Percentiles rank a stretch among this genome's conserved stretches.
Evolutionary conservation across 495 filamentous ascomycete species (phyloP).

Genomic region (Apodospora peruviana): DNA sequence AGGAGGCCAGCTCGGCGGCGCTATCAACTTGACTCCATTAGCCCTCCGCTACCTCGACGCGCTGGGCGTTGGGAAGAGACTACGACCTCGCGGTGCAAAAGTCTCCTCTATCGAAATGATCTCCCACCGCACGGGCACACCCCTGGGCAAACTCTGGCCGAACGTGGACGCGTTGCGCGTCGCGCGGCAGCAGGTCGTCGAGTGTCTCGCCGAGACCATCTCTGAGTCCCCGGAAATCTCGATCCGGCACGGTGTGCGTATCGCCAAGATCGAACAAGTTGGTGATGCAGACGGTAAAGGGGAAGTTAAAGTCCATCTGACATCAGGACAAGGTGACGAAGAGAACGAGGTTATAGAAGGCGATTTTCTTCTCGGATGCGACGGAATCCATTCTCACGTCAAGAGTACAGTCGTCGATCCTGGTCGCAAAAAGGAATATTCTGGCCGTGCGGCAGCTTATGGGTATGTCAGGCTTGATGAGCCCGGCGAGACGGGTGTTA

Average conservation of each 20-base stretch:
- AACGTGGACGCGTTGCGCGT: slow-evolving; percentile 42
- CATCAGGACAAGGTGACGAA: slow-evolving; percentile 23
- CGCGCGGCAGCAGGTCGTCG: slow-evolving; percentile 41
- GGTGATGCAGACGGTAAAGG: slow-evolving; percentile 19
- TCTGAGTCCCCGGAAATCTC: slow-evolving; percentile 16
- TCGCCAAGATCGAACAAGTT: slow-evolving; percentile 10
- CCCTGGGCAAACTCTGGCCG: slow-evolving; percentile 40
- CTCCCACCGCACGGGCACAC: slow-evolving; percentile 46
- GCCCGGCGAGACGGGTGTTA: slow-evolving; percentile 26
- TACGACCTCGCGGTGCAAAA: slow-evolving; percentile 38
- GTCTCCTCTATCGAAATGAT: slow-evolving; percentile 36
- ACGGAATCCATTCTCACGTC: slow-evolving; percentile 57
- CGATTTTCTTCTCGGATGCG: slow-evolving; percentile 55
- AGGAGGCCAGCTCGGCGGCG: slow-evolving; percentile 47
- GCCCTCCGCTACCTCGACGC: slow-evolving; percentile 53
- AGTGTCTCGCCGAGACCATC: slow-evolving; percentile 38
- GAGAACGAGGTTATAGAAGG: slow-evolving; percentile 30
- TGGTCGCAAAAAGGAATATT: slow-evolving; percentile 45
- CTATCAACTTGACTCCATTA: slow-evolving; percentile 58
- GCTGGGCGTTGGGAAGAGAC: slow-evolving; percentile 43
- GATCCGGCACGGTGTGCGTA: slow-evolving; percentile 28
- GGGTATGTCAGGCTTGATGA: slow-evolving; percentile 18
- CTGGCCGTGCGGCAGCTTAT: slow-evolving; percentile 52
- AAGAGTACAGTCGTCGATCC: slow-evolving; percentile 50
- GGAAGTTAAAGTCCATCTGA: neutral